Base-by-base conservation (phyloP, 1,139 yeast genomes). In the Yamadazyma dendronema region DNA sequence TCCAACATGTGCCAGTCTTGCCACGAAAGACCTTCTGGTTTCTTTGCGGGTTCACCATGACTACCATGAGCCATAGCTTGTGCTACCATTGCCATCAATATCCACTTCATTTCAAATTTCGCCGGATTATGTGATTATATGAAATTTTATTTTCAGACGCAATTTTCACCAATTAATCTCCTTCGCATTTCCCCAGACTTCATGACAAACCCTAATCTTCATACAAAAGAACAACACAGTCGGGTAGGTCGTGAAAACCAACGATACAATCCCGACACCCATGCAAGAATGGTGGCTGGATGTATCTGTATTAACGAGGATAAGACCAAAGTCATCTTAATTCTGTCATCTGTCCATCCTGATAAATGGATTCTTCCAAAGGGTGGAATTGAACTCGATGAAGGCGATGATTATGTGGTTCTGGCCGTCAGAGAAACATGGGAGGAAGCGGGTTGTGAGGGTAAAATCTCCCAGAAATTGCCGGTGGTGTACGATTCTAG, bases 391-490 rank as follows among this genome's bases (percentile, higher is more conserved):
- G 99, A 92, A 59, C 56, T 59, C 30, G 98, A 92, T 57, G 98
- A 92, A 54, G 67, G 75, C 2, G 80, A 78, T 29, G 75, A 72
- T 50, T 68, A 46, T 38, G 59, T 61, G 12, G 61, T 62, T 8
- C 66, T 87, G 6, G 97, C 97, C 0, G 67, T 74, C 12, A 67
- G 99, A 41, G 98, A 92, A 57, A 86, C 96, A 0, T 92, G 98
- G 98, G 98, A 92, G 60, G 99, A 92, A 59, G 95, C 96, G 0
- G 98, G 98, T 0, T 86, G 84, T 21, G 75, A 75, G 30, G 96
- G 96, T 4, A 64, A 58, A 13, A 71, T 88, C 11, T 50, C 67
- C 2, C 49, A 54, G 33, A 70, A 69, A 42, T 62, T 90, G 31
- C 95, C 92, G 0, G 66, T 74, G 2, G 82, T 86, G 17, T 74